Base-by-base conservation (phyloP, 73 alveolate species). In the Blepharisma stoltei region DNA sequence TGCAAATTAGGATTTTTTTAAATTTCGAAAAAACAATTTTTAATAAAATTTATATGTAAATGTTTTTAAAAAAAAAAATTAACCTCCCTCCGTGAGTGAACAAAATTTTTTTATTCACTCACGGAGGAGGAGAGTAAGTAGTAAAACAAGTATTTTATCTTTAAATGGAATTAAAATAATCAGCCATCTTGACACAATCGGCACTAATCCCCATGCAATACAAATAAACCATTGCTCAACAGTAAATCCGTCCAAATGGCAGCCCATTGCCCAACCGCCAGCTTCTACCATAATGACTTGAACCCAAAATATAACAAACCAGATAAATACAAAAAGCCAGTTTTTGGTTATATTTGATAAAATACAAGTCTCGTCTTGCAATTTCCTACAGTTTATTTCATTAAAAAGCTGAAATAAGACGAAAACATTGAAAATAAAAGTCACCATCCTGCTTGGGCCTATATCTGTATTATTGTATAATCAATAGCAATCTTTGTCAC, bases 321-420 rank as follows among this genome's bases (percentile, higher is more conserved):
- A 88, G 50, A 93, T 91, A n/a, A 82, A 54, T 67, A 83, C 55
- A 82, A 93, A 93, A 75, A 86, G 82, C 45, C 52, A 20, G 53
- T 89, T 89, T 21, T 82, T 84, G 37, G 55, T 48, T 5, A 95
- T 88, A 25, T 95, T 89, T 67, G 80, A 83, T 54, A 93, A 95
- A 44, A 91, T 78, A 66, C 92, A 92, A 47, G 85, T 53, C 71
- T 95, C 97, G 77, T 95, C 99, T 70, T 88, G 83, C 49, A 94
- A 92, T 37, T 87, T 84, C 79, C 98, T 82, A 25, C 97, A 84
- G 80, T 94, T 94, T 41, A 95, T n/a, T 78, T 88, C 86, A 75
- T 94, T 94, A 66, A 94, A 93, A 41, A 95, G 73, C 76, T 94
- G 95, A 81, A 94, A 67, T 79, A 80, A 38, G 9, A 94, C 98